Conservation (phyloP, 768 basidiomycete species). For the Tephrocybe sp. region DNA sequence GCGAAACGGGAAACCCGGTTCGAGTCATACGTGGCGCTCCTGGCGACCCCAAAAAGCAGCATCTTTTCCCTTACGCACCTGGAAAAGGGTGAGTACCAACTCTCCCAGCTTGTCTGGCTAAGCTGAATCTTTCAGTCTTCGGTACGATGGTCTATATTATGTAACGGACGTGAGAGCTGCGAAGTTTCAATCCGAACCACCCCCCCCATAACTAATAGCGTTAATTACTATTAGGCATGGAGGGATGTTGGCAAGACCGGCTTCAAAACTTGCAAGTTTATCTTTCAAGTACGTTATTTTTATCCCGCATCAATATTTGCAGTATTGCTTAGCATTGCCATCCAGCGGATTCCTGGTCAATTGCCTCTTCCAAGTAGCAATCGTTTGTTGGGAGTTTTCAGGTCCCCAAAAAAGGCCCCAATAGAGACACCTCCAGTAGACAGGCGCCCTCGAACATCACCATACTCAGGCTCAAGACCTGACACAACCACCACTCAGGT, state of each 20-base stretch:
- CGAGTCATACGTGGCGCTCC: conserved; percentile 34
- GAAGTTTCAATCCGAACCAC: background rate
- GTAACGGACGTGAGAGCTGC: conserved; percentile 13
- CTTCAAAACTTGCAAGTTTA: conserved; percentile 21
- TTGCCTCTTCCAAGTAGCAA: conserved; percentile 1
- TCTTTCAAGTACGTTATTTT: conserved; percentile 14
- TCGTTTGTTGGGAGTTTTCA: background rate
- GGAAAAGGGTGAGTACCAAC: conserved; percentile 18
- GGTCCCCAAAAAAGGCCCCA: background rate
- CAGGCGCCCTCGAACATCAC: too few relatives aligned
- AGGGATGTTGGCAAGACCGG: conserved; percentile 17
- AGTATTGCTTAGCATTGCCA: background rate
- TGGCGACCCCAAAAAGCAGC: background rate
- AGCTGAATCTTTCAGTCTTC: conserved; percentile 13
- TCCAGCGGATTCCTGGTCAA: conserved; percentile 8
- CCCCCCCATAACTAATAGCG: background rate
- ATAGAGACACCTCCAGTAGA: background rate
- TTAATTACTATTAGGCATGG: conserved; percentile 13
- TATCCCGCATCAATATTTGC: background rate
- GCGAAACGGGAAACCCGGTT: conserved; percentile 25
- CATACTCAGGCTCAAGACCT: too few relatives aligned
- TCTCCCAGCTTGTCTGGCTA: background rate
- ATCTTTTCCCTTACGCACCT: conserved; percentile 19
- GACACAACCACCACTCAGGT: too few relatives aligned
- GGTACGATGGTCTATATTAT: conserved; percentile 25